Evolutionary conservation across 768 basidiomycete species (phyloP).

Genomic region (Cystobasidiopsis lactophilus): DNA sequence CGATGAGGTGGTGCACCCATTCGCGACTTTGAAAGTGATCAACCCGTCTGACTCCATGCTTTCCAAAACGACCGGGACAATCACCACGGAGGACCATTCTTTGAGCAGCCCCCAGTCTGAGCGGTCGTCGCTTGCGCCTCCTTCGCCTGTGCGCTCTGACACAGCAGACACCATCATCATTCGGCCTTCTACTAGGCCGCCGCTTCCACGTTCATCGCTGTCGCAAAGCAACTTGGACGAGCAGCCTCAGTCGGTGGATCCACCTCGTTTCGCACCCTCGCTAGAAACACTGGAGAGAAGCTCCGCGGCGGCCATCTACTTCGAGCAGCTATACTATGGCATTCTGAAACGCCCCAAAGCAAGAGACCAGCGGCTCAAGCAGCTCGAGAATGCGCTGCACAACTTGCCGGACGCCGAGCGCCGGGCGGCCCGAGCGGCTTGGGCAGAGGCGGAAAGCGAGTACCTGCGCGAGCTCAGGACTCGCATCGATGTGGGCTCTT

Average conservation of each 20-base stretch:
- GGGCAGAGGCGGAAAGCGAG: slow-evolving; percentile 71
- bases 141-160: background rate
- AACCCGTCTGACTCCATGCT: slow-evolving; percentile 8
- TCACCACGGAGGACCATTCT: background rate
- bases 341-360: slow-evolving; percentile 64
- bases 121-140: background rate
- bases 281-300: slow-evolving; percentile 81
- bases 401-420: slow-evolving; percentile 48
- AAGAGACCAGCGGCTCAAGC: slow-evolving; percentile 58
- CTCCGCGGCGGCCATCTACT: slow-evolving; percentile 76
- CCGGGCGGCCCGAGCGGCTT: slow-evolving; percentile 44
- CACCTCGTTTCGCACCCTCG: slow-evolving; percentile 53
- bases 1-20: background rate
- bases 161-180: slow-evolving; percentile 13
- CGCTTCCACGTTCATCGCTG: background rate
- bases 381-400: slow-evolving; percentile 68
- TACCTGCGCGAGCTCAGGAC: slow-evolving; percentile 63
- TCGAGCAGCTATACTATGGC: slow-evolving; percentile 73
- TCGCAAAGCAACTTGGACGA: background rate
- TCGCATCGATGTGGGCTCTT: slow-evolving; percentile 64
- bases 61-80: background rate
- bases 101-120: background rate
- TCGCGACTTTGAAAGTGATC: slow-evolving; percentile 10
- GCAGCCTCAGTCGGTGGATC: background rate
- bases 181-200: background rate